Percentiles rank a stretch among this genome's conserved stretches.
phyloP scores from a whole-genome alignment of 306 rosid species.

The Ormosia semicastrata region DNA sequence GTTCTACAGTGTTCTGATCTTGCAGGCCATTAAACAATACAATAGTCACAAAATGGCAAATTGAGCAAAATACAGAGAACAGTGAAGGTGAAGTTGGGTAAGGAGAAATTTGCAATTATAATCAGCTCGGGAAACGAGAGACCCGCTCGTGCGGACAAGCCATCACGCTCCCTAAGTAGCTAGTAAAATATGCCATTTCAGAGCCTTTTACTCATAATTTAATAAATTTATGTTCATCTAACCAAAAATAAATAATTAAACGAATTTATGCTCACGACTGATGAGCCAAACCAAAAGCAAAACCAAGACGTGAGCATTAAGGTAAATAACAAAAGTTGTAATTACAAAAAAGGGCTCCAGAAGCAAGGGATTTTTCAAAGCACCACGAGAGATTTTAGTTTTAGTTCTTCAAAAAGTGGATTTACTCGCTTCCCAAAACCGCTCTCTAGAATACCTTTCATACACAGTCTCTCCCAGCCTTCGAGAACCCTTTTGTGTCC shows the following conservation, averaged over 20 bases:
- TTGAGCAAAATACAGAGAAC: slow-evolving; percentile 13
- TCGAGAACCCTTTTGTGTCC: slow-evolving; percentile 50
- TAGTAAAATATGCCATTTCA: slow-evolving; percentile 25
- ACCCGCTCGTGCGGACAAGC: slow-evolving; percentile 75
- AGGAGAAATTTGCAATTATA: slow-evolving; percentile 12
- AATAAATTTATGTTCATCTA: background rate
- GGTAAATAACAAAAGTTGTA: slow-evolving; percentile 37
- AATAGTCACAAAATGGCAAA: slow-evolving; percentile 15
- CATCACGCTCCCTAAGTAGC: slow-evolving; percentile 46
- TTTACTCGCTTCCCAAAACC: slow-evolving; percentile 58
- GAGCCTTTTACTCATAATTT: background rate
- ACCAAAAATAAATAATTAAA: background rate
- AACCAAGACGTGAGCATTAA: slow-evolving; percentile 27
- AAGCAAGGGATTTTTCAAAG: slow-evolving; percentile 41
- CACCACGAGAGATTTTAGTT: background rate
- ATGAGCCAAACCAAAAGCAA: background rate
- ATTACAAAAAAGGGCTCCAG: slow-evolving; percentile 48
- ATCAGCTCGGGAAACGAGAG: slow-evolving; percentile 53
- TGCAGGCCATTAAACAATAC: background rate
- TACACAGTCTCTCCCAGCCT: slow-evolving; percentile 43
- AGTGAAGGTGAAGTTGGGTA: slow-evolving; percentile 16
- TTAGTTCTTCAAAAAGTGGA: slow-evolving; percentile 34
- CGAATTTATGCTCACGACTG: background rate
- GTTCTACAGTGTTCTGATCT: background rate
- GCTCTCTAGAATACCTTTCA: slow-evolving; percentile 60